Evolutionary conservation across 768 basidiomycete genomes (phyloP).

Genomic region (Chalciporus pseudorubinellus): DNA sequence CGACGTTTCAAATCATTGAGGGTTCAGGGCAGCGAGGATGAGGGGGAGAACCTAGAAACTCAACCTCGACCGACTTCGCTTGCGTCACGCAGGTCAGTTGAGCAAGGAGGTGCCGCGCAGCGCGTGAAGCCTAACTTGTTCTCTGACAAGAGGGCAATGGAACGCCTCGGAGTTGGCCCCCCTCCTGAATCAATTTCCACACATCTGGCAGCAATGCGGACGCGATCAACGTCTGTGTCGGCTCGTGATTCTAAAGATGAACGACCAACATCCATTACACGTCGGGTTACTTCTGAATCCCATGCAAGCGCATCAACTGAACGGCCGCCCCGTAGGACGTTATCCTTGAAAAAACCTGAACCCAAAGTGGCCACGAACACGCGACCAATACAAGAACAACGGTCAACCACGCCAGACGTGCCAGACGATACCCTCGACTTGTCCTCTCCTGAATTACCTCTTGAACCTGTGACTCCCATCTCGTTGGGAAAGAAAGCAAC

Average conservation of each 20-base stretch:
- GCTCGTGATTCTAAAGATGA: not conserved
- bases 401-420: conserved; percentile 15
- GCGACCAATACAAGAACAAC: conserved; percentile 7
- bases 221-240: conserved; percentile 14
- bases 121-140: conserved; percentile 14
- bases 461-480: conserved; percentile 33
- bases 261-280: conserved; percentile 2
- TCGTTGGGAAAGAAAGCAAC: conserved; percentile 22
- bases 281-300: conserved; percentile 23
- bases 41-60: conserved; percentile 3
- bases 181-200: conserved; percentile 29
- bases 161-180: conserved; percentile 16
- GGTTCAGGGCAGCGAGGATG: conserved; percentile 8
- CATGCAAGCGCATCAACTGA: conserved; percentile 2
- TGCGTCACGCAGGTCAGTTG: conserved; percentile 1
- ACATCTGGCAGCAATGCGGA: conserved; percentile 24
- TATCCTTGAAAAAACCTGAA: conserved; percentile 8
- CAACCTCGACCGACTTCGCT: conserved; percentile 1
- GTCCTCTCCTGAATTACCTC: conserved; percentile 32
- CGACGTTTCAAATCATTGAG: conserved; percentile 14
- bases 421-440: conserved; percentile 15
- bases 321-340: conserved; percentile 4
- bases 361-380: not conserved
- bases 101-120: conserved; percentile 7
- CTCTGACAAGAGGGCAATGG: conserved; percentile 7